phyloP scores from a whole-genome alignment of 148 eudicot genomes.

The Chenopodium quinoa region DNA sequence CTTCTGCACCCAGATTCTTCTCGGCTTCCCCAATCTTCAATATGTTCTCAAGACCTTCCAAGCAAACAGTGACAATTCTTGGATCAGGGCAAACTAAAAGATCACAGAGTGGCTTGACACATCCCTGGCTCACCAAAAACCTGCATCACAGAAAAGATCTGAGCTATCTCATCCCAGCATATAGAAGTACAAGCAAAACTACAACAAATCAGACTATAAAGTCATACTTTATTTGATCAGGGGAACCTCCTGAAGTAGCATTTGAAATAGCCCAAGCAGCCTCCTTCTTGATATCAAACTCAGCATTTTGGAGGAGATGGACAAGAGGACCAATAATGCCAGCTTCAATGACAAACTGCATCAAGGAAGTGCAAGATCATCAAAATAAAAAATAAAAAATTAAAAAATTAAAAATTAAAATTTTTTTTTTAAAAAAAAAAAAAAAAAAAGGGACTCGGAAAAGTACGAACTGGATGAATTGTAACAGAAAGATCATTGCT shows the following conservation, averaged over 20 bases:
- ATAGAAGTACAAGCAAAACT: background rate
- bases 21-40: slow-evolving; percentile 79
- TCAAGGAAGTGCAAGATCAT: background rate
- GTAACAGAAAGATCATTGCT: background rate
- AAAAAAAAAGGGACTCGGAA: background rate
- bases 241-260: slow-evolving; percentile 86
- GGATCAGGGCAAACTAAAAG: slow-evolving; percentile 81
- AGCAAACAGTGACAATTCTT: slow-evolving; percentile 75
- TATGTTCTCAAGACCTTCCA: slow-evolving; percentile 92
- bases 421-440: too few species aligned
- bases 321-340: slow-evolving; percentile 67
- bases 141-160: slow-evolving; percentile 29
- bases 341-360: slow-evolving; percentile 67
- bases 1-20: slow-evolving; percentile 59
- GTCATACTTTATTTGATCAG: slow-evolving; percentile 78
- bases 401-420: too few species aligned
- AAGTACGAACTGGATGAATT: background rate
- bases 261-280: slow-evolving; percentile 95
- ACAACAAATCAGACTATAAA: background rate
- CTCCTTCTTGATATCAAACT: slow-evolving; percentile 90
- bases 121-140: slow-evolving; percentile 69
- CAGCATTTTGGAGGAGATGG: slow-evolving; percentile 71
- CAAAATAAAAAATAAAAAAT: background rate
- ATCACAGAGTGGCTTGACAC: slow-evolving; percentile 84
- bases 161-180: background rate